A percentile compares a stretch with the other conserved stretches of the same genome.
These are phyloP conservation scores for Medicago lupulina DNA, from an alignment of 306 rosid genomes.

Conservation along the genomic window DNA sequence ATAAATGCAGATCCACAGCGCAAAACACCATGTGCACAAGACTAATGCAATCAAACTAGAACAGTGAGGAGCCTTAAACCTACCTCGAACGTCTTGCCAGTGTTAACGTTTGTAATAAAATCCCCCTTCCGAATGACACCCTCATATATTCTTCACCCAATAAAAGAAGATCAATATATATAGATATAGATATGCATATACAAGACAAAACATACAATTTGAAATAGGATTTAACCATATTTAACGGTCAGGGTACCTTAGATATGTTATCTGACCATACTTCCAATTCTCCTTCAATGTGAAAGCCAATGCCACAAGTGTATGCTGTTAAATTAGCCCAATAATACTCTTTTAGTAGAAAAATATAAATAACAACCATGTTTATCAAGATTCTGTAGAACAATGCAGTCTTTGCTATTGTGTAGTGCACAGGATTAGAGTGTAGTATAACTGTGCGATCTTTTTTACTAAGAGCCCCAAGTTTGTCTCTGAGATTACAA, in stretches of 20 bases:
- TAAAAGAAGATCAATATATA: no score
- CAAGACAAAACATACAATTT: no score
- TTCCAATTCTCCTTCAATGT: constrained; percentile 66
- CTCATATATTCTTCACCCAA: no score
- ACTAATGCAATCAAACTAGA: no score
- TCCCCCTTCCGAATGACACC: no score
- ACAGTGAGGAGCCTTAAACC: no score
- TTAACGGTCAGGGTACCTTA: constrained; percentile 21
- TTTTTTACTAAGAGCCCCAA: not conserved
- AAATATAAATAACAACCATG: not conserved
- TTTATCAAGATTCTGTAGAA: not conserved
- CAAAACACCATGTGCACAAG: no score
- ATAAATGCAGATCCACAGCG: no score
- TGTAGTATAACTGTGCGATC: not conserved
- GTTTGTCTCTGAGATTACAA: not conserved
- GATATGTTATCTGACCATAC: constrained; percentile 86
- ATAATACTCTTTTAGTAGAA: not conserved
- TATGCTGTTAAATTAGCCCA: constrained; percentile 27
- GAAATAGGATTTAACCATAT: no score
- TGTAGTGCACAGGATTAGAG: not conserved
- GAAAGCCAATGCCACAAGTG: constrained; percentile 73
- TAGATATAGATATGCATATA: no score
- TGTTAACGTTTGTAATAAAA: no score
- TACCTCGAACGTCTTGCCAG: no score
- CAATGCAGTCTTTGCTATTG: not conserved